Evolutionary conservation across 805 yeast genomes (phyloP).

Genomic region (Myxozyma udenii): DNA sequence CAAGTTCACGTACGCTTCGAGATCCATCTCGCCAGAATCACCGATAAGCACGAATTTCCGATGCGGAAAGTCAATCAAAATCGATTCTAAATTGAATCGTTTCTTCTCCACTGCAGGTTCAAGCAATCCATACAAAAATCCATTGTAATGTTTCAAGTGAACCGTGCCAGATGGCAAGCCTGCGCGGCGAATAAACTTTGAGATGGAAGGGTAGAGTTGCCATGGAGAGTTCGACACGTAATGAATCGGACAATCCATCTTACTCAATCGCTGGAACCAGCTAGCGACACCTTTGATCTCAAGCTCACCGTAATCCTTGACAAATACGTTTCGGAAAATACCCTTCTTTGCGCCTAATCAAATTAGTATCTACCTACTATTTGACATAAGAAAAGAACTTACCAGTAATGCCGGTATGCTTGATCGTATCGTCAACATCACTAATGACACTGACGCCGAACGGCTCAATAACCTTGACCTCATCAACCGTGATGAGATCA

Average conservation of each 20-base stretch:
- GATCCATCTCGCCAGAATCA: constrained; percentile 92
- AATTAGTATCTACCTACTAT: background rate
- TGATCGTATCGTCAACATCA: constrained; percentile 93
- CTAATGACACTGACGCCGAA: constrained; percentile 71
- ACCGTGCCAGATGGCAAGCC: constrained; percentile 76
- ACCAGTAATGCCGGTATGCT: constrained; percentile 84
- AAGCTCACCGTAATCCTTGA: constrained; percentile 64
- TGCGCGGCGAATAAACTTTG: constrained; percentile 53
- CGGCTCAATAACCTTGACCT: constrained; percentile 44
- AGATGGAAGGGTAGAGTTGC: constrained; percentile 67
- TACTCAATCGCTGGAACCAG: constrained; percentile 61
- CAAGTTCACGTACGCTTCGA: constrained; percentile 81
- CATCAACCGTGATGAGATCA: constrained; percentile 47
- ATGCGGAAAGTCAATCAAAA: constrained; percentile 69
- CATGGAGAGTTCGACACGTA: constrained; percentile 96
- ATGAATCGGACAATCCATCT: constrained; percentile 62
- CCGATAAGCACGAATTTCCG: constrained; percentile 83
- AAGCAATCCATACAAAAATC: constrained; percentile 74
- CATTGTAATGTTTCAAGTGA: constrained; percentile 81
- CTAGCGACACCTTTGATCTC: constrained; percentile 67
- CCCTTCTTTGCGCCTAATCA: constrained; percentile 62
- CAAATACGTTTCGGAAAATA: constrained; percentile 71
- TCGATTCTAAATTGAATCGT: constrained; percentile 56
- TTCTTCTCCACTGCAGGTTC: constrained; percentile 87
- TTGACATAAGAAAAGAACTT: background rate